Evolutionary conservation across 2,329 filamentous ascomycete genomes (phyloP).

Genomic region (Phialophora tarda): DNA sequence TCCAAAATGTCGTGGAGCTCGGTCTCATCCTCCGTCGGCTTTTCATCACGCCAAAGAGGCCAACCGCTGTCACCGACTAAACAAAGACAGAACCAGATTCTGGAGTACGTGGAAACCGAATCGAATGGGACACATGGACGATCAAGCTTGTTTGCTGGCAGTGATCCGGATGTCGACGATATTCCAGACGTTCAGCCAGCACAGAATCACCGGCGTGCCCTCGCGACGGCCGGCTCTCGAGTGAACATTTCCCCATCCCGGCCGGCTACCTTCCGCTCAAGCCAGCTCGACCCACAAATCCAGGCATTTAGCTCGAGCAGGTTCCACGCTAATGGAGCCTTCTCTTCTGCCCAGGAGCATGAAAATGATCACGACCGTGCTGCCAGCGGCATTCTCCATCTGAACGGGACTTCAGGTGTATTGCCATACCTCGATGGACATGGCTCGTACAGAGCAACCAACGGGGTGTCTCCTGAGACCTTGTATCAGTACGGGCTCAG

Average conservation of each 20-base stretch:
- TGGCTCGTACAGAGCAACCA: slow-evolving; percentile 3
- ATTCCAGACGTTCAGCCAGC: slow-evolving; percentile 10
- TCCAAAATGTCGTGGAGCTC: slow-evolving; percentile 28
- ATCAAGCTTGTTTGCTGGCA: slow-evolving; percentile 33
- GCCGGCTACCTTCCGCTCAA: slow-evolving; percentile 11
- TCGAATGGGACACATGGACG: slow-evolving; percentile 11
- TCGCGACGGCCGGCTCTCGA: slow-evolving; percentile 18
- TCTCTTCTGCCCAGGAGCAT: slow-evolving; percentile 14
- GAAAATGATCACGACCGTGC: slow-evolving; percentile 10
- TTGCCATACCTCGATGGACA: slow-evolving; percentile 6
- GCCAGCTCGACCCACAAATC: slow-evolving; percentile 19
- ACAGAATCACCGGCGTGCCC: slow-evolving; percentile 36
- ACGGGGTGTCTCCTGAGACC: not conserved
- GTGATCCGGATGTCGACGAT: slow-evolving; percentile 34
- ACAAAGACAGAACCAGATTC: slow-evolving; percentile 27
- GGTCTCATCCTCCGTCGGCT: slow-evolving; percentile 11
- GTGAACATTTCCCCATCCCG: slow-evolving; percentile 24
- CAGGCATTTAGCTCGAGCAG: slow-evolving; percentile 21
- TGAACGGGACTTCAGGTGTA: slow-evolving; percentile 1
- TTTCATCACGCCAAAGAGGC: slow-evolving; percentile 20
- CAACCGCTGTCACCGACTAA: slow-evolving; percentile 33
- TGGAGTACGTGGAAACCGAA: slow-evolving; percentile 12
- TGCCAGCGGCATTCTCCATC: not conserved
- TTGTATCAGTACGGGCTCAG: slow-evolving; percentile 11
- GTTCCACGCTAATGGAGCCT: slow-evolving; percentile 21